phyloP scores from a whole-genome alignment of 805 yeast species.

The Starmerella scarabaei region DNA sequence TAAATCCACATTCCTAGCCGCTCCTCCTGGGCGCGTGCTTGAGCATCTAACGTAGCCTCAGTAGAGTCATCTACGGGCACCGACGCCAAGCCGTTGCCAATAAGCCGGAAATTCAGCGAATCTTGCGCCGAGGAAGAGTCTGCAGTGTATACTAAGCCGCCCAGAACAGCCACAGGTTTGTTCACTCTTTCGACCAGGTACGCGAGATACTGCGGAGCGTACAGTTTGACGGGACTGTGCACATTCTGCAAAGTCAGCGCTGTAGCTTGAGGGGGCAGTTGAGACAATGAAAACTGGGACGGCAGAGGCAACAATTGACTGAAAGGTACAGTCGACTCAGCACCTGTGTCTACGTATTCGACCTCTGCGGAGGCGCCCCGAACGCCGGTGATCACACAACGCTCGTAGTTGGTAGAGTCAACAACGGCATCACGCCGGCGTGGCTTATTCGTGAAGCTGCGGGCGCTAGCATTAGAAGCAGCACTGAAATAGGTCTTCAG shows the following conservation, averaged over 20 bases:
- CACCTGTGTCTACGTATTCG: constrained; percentile 52
- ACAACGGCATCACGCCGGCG: constrained; percentile 45
- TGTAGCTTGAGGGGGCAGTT: constrained; percentile 23
- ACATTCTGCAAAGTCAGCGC: constrained; percentile 35
- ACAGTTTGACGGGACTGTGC: constrained; percentile 47
- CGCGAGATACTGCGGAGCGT: constrained; percentile 43
- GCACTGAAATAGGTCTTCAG: constrained; percentile 24
- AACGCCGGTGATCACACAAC: constrained; percentile 40
- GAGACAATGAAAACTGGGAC: constrained; percentile 39
- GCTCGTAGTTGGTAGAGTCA: constrained; percentile 39
- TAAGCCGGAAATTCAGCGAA: constrained; percentile 48
- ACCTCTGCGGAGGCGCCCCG: constrained; percentile 38
- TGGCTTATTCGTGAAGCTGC: constrained; percentile 28
- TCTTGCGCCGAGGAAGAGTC: constrained; percentile 42
- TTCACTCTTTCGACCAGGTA: constrained; percentile 43
- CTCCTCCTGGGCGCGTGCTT: constrained; percentile 36
- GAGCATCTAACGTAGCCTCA: constrained; percentile 31
- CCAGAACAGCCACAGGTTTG: constrained; percentile 40
- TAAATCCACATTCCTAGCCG: constrained; percentile 63
- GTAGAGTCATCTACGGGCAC: constrained; percentile 31
- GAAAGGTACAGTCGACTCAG: constrained; percentile 34
- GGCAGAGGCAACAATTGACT: constrained; percentile 42
- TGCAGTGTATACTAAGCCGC: constrained; percentile 37
- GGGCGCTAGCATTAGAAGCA: constrained; percentile 23
- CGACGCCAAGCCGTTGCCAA: constrained; percentile 47